Percentiles rank a stretch among this genome's conserved stretches.
phyloP scores from a whole-genome alignment of 2,329 filamentous ascomycete genomes.

The Hymenoscyphus linearis region DNA sequence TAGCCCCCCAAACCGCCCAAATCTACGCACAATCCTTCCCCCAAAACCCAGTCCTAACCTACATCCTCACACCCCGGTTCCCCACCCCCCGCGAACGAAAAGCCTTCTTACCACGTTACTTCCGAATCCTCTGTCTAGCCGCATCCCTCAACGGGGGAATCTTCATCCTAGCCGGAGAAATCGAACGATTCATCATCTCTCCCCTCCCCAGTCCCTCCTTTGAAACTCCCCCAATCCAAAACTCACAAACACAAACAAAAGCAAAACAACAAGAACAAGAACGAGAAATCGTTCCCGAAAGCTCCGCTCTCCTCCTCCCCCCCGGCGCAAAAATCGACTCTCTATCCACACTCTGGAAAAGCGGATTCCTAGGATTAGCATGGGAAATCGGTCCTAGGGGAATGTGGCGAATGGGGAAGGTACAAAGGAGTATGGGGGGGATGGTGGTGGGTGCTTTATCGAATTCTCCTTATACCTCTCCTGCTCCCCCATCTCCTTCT shows the following conservation, averaged over 20 bases:
- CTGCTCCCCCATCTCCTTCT: neutral
- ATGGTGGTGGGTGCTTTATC: neutral
- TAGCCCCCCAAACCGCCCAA: neutral
- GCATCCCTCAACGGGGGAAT: neutral
- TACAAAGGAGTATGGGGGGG: neutral
- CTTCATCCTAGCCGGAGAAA: neutral
- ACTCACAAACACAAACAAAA: too few relatives aligned
- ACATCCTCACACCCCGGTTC: neutral
- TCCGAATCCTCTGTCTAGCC: neutral
- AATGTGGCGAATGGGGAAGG: neutral
- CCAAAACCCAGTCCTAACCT: neutral
- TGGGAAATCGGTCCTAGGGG: neutral
- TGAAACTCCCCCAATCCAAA: too few relatives aligned
- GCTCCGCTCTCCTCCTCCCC: neutral
- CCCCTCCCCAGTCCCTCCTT: too few relatives aligned
- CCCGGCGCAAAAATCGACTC: neutral
- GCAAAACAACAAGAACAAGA: neutral
- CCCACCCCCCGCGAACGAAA: neutral
- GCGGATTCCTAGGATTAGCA: neutral
- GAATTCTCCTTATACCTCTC: neutral
- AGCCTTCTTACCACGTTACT: neutral
- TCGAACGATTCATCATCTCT: too few relatives aligned
- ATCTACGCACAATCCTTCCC: neutral
- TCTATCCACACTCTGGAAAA: neutral
- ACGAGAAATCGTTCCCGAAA: neutral